Evolutionary conservation across 1,284 basidiomycete species (phyloP), one percentile per base, ranked within the genome.

Genomic region (Ustilago cynodontis): DNA sequence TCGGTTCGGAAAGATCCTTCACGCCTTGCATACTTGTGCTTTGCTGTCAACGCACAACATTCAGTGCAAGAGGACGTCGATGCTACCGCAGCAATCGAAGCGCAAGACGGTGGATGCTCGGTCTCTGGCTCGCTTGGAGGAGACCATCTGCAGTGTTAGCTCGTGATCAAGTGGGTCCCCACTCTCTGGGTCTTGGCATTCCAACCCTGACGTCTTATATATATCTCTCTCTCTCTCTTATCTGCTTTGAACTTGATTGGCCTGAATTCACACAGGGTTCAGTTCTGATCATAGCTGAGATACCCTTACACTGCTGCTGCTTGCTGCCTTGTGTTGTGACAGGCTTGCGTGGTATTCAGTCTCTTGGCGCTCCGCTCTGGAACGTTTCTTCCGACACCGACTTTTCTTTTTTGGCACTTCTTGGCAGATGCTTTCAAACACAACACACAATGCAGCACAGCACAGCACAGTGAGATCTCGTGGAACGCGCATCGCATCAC

Each of bases 151-250:
- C 13, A 53, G 16, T 7, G 51, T 35, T 22, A 53, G 29, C 18
- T 31, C 28, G 20, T 53, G 29, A 31, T 35, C 28, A 51, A 31
- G 49, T 31, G 49, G 35, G 31, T 14, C n/a, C 52, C 37, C 35
- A n/a, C 35, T 33, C 2, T 41, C 9, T 26, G 16, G 11, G 14
- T 61, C 59, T 61, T 61, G 59, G 59, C 51, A 54, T 61, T 61
- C 51, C 58, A 24, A 53, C 26, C 50, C 59, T 60, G 59, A 52
- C 50, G 49, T 35, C 20, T 50, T 51, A 39, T 59, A 33, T 43
- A 20, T 53, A 20, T 53, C 37, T 45, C 33, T 51, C 26, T 59
- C 47, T 43, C 29, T 53, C n/a, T 53, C 50, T 45, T 53, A 45
- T 53, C 49, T 29, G 39, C 22, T 6, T 31, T n/a, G 20, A 6